Base-by-base conservation (phyloP, 1,284 basidiomycete genomes). In the Phaffia rhodozyma region DNA sequence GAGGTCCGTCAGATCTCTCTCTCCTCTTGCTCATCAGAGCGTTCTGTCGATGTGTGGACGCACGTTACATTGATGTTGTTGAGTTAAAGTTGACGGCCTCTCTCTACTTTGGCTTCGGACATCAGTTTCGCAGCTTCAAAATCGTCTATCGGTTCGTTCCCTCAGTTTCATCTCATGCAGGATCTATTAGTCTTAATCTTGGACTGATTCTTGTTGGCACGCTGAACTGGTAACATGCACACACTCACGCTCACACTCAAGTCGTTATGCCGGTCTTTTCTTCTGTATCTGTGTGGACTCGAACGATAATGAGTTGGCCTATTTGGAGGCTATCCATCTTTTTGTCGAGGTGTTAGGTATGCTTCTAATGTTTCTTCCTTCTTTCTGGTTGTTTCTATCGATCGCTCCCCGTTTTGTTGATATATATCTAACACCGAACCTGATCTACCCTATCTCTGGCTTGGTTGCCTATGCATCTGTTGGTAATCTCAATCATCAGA, bases 251-350 rank as follows among this genome's bases (percentile, higher is more conserved):
- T 23, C 21, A 29, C 5, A 20, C 30, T 9, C 23, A 55, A 66
- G 64, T 48, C 84, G 92, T 66, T 98, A 98, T 71, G 94, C 94
- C 43, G 94, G 94, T 1, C 84, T 98, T 23, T 98, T 97, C 81
- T 98, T 98, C 78, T 97, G 92, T 72, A 82, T 96, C 32, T 97
- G 94, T 71, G 91, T 98, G 11, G 94, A 98, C 72, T 90, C 90
- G 27, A 93, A 97, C 71, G 96, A 98, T 77, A 98, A 98, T 72
- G 96, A 98, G 74, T 81, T 98, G 63, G 91, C 92, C 0, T 97
- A 96, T 74, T 80, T 97, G 32, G 96, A 98, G 74, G 92, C 91
- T 2, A 97, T 98, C 63, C 94, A 98, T 75, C 82, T 98, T 3
- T 97, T 98, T 72, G 96, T 98, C 27, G 96, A 98, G 75, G 86